These are phyloP conservation scores for Chaetomiaceae sp. DNA, from an alignment of 2,329 filamentous ascomycete species.

Conservation along the genomic window DNA sequence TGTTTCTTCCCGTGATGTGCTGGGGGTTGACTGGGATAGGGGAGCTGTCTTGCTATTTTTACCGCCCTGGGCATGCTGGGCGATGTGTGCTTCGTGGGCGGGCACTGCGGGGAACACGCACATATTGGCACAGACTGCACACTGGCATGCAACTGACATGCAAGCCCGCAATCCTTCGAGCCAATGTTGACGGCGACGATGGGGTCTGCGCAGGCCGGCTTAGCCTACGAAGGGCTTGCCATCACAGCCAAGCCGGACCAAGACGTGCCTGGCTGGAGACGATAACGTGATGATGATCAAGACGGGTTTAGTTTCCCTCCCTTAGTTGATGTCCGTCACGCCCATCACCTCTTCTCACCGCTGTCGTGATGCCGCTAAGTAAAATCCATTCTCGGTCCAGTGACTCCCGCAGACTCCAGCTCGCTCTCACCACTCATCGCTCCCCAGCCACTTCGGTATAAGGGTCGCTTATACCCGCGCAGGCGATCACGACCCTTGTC, in stretches of 20 bases:
- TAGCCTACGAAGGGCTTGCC: not conserved
- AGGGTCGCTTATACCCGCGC: constrained; percentile 10
- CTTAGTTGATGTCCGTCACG: too few species aligned
- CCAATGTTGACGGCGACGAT: not conserved
- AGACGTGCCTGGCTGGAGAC: too few species aligned
- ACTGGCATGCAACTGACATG: not conserved
- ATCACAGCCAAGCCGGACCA: constrained; percentile 12
- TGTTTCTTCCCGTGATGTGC: constrained; percentile 1
- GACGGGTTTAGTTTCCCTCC: too few species aligned
- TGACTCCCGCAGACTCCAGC: too few species aligned
- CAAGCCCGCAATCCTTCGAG: constrained; percentile 1
- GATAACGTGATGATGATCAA: constrained; percentile 2
- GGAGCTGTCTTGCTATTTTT: constrained; percentile 22
- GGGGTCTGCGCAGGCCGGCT: too few species aligned
- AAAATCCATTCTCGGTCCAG: too few species aligned
- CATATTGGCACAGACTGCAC: too few species aligned
- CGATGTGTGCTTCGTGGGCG: constrained; percentile 1
- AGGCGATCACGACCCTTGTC: constrained; percentile 1
- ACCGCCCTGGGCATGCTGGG: not conserved
- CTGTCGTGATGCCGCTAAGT: not conserved
- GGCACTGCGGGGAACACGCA: too few species aligned
- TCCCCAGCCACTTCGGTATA: constrained; percentile 5
- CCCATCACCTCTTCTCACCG: constrained; percentile 3
- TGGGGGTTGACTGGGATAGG: too few species aligned
- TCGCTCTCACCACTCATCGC: too few species aligned